These are phyloP conservation scores for Arabis hirsuta DNA, from an alignment of 345 rosid species.

Conservation along the genomic window DNA sequence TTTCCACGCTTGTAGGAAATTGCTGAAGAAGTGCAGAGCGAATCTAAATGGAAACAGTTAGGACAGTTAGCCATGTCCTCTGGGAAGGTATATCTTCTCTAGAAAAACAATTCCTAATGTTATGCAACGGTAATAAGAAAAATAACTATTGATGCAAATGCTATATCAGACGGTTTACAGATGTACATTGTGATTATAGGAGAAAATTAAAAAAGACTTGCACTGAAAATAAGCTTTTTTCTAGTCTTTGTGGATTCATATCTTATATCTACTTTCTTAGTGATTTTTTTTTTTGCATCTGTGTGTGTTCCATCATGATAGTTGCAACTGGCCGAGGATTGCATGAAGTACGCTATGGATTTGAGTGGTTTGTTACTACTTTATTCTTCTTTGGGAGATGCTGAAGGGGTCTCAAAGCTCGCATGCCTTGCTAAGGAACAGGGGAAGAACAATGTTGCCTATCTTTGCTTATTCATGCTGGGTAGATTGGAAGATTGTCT, in stretches of 20 bases:
- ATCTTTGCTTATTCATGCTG: conserved; percentile 86
- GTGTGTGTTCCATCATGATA: conserved; percentile 50
- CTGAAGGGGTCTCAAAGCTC: conserved; percentile 84
- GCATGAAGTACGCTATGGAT: conserved; percentile 90
- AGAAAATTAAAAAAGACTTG: conserved; percentile 4
- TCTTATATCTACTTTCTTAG: conserved; percentile 2
- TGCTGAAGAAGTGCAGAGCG: conserved; percentile 78
- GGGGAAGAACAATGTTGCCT: conserved; percentile 98
- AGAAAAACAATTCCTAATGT: conserved; percentile 1
- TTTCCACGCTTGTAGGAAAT: conserved; percentile 63
- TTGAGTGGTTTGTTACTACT: conserved; percentile 96
- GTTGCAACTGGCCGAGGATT: conserved; percentile 98
- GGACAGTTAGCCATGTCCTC: conserved; percentile 97
- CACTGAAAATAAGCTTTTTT: conserved; percentile 1
- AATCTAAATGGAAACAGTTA: conserved; percentile 97
- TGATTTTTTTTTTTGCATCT: conserved; percentile 16
- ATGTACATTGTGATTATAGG: not conserved
- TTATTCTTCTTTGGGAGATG: conserved; percentile 96
- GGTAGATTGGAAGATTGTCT: conserved; percentile 98
- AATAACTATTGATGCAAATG: not conserved
- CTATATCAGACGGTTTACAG: conserved; percentile 6
- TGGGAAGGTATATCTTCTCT: conserved; percentile 66
- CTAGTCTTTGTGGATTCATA: conserved; percentile 5
- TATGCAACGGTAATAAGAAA: conserved; percentile 2
- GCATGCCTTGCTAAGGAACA: conserved; percentile 87